Evolutionary conservation across 2,329 filamentous ascomycete genomes (phyloP).

Genomic region (Venturia carpophila): DNA sequence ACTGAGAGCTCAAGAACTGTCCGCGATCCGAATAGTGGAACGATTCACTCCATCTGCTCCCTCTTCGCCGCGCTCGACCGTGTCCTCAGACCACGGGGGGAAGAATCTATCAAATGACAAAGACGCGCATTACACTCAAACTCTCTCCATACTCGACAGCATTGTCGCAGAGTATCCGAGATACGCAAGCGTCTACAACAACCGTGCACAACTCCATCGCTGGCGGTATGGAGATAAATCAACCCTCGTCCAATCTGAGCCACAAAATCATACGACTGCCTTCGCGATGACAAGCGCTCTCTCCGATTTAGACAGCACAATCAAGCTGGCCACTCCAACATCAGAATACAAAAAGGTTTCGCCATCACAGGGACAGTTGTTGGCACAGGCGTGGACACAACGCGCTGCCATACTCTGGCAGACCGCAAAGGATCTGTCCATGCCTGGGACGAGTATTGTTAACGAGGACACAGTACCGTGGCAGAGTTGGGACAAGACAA

Average conservation of each 20-base stretch:
- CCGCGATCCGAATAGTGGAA: conserved; percentile 26
- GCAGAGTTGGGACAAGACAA: conserved; percentile 29
- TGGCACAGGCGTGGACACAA: conserved; percentile 20
- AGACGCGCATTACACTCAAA: conserved; percentile 12
- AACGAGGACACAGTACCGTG: conserved; percentile 25
- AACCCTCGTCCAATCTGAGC: conserved; percentile 15
- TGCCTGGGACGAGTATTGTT: conserved; percentile 6
- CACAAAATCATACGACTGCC: not conserved
- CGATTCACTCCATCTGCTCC: conserved; percentile 11
- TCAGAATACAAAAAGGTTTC: conserved; percentile 1
- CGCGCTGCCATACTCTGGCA: conserved; percentile 16
- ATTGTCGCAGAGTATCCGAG: conserved; percentile 52
- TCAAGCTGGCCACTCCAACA: conserved; percentile 18
- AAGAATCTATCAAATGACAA: not conserved
- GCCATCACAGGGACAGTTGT: conserved; percentile 14
- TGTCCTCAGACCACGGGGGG: not conserved
- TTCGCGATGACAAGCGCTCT: not conserved
- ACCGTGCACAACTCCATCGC: conserved; percentile 60
- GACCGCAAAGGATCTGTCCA: conserved; percentile 5
- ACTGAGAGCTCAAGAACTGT: conserved; percentile 23
- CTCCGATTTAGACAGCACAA: conserved; percentile 14
- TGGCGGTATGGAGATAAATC: conserved; percentile 53
- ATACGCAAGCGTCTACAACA: conserved; percentile 68
- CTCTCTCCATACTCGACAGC: conserved; percentile 39
- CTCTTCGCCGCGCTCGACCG: not conserved